A percentile compares a stretch with the other conserved stretches of the same genome.
Evolutionary conservation across 1,284 basidiomycete genomes (phyloP).

Genomic region (Cutaneotrichosporon arboriforme): DNA sequence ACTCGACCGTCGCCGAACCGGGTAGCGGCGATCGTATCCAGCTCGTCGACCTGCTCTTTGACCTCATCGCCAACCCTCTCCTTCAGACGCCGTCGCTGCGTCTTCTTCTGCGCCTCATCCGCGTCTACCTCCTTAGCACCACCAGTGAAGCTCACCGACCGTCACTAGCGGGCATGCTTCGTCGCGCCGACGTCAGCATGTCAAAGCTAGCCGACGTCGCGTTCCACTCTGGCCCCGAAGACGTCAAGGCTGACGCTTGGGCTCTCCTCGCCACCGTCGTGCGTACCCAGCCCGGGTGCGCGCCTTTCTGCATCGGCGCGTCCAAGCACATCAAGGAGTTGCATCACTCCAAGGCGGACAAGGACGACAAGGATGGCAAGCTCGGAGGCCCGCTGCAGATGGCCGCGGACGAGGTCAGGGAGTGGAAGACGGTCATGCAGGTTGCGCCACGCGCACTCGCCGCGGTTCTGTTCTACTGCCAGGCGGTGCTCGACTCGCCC

Average conservation of each 20-base stretch:
- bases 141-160: conserved; percentile 24
- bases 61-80: conserved; percentile 23
- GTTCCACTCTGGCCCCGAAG: conserved; percentile 19
- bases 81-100: conserved; percentile 22
- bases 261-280: conserved; percentile 73
- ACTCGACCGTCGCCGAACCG: conserved; percentile 16
- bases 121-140: conserved; percentile 32
- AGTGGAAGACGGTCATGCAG: conserved; percentile 68
- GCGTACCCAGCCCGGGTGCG: conserved; percentile 80
- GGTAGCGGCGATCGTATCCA: conserved; percentile 24
- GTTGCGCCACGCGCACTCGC: conserved; percentile 69
- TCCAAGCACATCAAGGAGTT: no score
- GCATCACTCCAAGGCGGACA: not conserved
- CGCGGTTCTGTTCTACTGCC: conserved; percentile 69
- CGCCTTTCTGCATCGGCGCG: conserved; percentile 72
- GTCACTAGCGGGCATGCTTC: conserved; percentile 37
- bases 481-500: conserved; percentile 53
- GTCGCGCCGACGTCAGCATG: conserved; percentile 27
- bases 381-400: conserved; percentile 30
- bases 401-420: conserved; percentile 56
- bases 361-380: conserved; percentile 42
- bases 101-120: conserved; percentile 24
- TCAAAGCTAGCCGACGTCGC: conserved; percentile 19
- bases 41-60: conserved; percentile 35
- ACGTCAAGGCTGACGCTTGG: conserved; percentile 70